Conservation (phyloP, 305 asterid genomes). For the Rubia tinctorum region DNA sequence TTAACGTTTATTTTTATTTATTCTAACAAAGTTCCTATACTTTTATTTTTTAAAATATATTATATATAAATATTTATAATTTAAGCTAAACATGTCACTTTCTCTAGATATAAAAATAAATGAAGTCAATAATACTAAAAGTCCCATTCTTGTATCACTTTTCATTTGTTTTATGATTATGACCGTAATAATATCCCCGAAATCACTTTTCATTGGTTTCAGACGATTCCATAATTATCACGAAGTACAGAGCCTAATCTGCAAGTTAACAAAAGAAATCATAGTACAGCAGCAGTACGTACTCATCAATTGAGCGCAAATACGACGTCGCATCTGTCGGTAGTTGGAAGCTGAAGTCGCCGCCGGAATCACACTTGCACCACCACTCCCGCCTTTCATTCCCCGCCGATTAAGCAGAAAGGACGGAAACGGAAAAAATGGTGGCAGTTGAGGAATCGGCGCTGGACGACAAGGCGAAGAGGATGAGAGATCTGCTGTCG, state of each 20-base stretch:
- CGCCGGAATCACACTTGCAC: not conserved
- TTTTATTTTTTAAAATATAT: no score
- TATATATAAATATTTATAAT: no score
- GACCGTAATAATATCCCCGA: no score
- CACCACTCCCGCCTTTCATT: not conserved
- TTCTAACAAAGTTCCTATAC: no score
- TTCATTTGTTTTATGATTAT: no score
- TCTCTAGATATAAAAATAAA: no score
- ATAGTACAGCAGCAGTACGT: no score
- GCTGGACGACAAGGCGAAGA: conserved; percentile 90
- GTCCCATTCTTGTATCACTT: no score
- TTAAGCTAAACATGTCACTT: no score
- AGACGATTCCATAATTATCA: not conserved
- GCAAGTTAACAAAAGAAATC: not conserved
- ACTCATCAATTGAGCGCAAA: not conserved
- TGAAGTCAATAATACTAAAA: no score
- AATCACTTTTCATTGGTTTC: not conserved
- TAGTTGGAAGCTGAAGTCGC: not conserved
- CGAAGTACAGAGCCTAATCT: not conserved
- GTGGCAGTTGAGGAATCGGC: conserved; percentile 53
- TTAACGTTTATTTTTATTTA: no score
- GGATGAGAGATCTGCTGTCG: conserved; percentile 92
- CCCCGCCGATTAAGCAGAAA: not conserved
- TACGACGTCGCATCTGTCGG: conserved; percentile 5
- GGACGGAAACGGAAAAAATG: conserved; percentile 31